Percentiles rank a stretch among this genome's conserved stretches.
These are phyloP conservation scores for Polytrichum formosum DNA, from an alignment of 225 moss, liverwort and hornwort genomes.

Conservation along the genomic window DNA sequence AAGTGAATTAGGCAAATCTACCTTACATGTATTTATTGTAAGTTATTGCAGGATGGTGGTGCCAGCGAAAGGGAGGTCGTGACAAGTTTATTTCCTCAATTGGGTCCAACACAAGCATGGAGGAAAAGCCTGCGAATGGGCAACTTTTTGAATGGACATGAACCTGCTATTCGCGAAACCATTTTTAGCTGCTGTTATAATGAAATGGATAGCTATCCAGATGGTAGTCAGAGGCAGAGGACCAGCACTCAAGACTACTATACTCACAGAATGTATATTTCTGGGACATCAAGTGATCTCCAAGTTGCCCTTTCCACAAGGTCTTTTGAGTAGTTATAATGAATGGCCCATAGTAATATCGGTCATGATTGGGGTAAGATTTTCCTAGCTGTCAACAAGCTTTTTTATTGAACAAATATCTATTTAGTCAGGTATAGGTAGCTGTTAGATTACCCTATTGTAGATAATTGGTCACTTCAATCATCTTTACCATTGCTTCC, in stretches of 20 bases:
- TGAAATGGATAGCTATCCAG: constrained; percentile 48
- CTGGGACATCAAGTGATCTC: constrained; percentile 76
- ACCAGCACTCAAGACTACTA: constrained; percentile 45
- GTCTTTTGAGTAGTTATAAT: too few species aligned
- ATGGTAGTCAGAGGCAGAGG: constrained; percentile 60
- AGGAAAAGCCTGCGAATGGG: constrained; percentile 74
- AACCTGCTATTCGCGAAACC: constrained; percentile 78
- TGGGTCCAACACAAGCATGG: constrained; percentile 47
- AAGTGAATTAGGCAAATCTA: not conserved
- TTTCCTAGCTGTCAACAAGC: too few species aligned
- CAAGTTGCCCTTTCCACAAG: constrained; percentile 64
- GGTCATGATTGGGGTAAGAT: too few species aligned
- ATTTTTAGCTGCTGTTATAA: constrained; percentile 73
- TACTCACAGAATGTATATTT: constrained; percentile 88
- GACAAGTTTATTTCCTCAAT: constrained; percentile 63
- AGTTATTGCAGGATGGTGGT: constrained; percentile 51
- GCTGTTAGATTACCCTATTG: too few species aligned
- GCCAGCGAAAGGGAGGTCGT: constrained; percentile 74
- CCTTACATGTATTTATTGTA: not conserved
- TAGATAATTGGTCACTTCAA: too few species aligned
- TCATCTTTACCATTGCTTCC: too few species aligned
- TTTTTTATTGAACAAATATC: too few species aligned
- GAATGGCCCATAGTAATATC: too few species aligned
- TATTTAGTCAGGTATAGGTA: too few species aligned
- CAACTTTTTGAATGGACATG: constrained; percentile 85